Evolutionary conservation across 2,329 filamentous ascomycete genomes (phyloP).

Genomic region (Akanthomyces uredinophilus): DNA sequence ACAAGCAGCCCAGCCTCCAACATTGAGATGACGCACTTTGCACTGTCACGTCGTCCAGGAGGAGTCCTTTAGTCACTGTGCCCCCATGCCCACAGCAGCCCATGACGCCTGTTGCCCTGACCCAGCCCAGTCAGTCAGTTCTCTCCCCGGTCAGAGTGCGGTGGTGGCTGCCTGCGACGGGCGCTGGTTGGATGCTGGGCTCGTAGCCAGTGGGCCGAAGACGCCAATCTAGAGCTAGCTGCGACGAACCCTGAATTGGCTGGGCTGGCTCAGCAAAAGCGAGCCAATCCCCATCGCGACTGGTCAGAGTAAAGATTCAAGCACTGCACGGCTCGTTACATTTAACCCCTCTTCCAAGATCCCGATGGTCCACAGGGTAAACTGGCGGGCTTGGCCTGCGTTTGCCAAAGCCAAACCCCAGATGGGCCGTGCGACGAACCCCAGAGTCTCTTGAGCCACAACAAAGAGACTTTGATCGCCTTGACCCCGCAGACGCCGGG

Average conservation of each 20-base stretch:
- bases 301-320: background rate
- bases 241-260: constrained; percentile 6
- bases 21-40: constrained; percentile 26
- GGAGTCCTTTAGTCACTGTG: background rate
- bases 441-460: constrained; percentile 11
- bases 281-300: background rate
- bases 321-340: background rate
- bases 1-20: background rate
- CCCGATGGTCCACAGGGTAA: background rate
- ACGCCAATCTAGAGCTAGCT: constrained; percentile 8
- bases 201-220: constrained; percentile 4
- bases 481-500: background rate
- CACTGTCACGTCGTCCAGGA: constrained; percentile 17
- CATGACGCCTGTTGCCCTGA: constrained; percentile 2
- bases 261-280: background rate
- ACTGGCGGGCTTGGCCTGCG: background rate
- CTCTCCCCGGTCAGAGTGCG: background rate
- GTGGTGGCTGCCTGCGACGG: background rate
- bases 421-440: constrained; percentile 10
- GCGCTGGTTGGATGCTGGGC: constrained; percentile 8
- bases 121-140: background rate
- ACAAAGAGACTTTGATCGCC: background rate
- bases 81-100: constrained; percentile 2
- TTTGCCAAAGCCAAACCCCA: background rate
- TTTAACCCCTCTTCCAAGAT: constrained; percentile 17